Conservation (phyloP, 2,329 filamentous ascomycete genomes). For the Lachnum nothofagi region DNA sequence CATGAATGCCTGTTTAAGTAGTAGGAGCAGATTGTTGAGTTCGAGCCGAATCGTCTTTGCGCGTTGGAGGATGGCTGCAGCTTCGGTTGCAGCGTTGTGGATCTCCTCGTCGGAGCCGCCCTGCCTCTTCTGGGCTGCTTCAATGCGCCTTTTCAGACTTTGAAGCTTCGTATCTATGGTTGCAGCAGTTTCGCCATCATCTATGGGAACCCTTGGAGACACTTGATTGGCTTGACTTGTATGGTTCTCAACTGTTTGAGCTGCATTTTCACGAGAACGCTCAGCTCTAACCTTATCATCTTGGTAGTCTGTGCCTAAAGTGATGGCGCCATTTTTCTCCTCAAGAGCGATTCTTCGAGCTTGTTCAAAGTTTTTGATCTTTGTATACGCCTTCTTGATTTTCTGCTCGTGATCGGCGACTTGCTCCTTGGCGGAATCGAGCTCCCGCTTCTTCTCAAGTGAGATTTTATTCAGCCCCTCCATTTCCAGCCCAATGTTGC, state of each 20-base stretch:
- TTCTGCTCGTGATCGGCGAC: slow-evolving; percentile 37
- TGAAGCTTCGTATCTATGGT: slow-evolving; percentile 52
- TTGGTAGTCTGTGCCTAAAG: slow-evolving; percentile 45
- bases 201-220: slow-evolving; percentile 55
- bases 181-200: slow-evolving; percentile 56
- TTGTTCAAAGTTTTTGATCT: slow-evolving; percentile 44
- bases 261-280: slow-evolving; percentile 44
- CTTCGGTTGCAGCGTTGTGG: slow-evolving; percentile 40
- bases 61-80: slow-evolving; percentile 38
- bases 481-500: slow-evolving; percentile 46
- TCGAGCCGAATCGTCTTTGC: slow-evolving; percentile 43
- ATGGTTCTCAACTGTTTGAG: slow-evolving; percentile 48
- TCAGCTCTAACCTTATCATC: slow-evolving; percentile 43
- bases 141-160: slow-evolving; percentile 54
- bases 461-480: slow-evolving; percentile 41
- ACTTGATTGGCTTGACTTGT: slow-evolving; percentile 50
- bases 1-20: slow-evolving; percentile 55
- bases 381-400: slow-evolving; percentile 52
- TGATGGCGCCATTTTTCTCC: slow-evolving; percentile 58
- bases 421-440: slow-evolving; percentile 37
- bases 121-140: slow-evolving; percentile 49
- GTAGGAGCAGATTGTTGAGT: slow-evolving; percentile 38
- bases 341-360: slow-evolving; percentile 49
- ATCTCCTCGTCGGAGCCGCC: slow-evolving; percentile 64
- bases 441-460: slow-evolving; percentile 32